Evolutionary conservation across 176 grass and related monocot species (phyloP).

Genomic region (Triticum turgidum): DNA sequence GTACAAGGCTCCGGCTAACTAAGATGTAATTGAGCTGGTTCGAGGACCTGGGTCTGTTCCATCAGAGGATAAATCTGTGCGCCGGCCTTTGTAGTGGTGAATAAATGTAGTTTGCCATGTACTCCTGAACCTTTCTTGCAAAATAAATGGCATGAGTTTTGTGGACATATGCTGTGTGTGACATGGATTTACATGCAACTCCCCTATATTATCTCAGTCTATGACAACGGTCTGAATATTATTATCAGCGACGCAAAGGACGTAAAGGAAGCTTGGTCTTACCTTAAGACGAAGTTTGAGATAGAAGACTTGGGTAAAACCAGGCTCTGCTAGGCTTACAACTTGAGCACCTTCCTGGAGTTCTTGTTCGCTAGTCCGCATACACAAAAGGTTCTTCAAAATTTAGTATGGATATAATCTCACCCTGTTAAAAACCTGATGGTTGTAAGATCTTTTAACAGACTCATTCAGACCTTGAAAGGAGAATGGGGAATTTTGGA

Average conservation of each 20-base stretch:
- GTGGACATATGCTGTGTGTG: background rate
- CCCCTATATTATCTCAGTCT: background rate
- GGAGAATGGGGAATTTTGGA: no score
- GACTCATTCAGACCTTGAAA: no score
- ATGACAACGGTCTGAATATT: background rate
- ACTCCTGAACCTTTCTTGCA: background rate
- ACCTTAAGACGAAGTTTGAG: background rate
- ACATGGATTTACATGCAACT: background rate
- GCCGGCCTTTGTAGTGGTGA: background rate
- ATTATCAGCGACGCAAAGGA: background rate
- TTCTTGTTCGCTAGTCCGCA: no score
- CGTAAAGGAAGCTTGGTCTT: background rate
- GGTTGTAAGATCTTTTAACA: no score
- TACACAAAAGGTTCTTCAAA: background rate
- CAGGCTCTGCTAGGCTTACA: background rate
- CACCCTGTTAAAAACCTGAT: background rate
- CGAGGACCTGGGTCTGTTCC: background rate
- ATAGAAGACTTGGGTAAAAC: background rate
- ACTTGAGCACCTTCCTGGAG: background rate
- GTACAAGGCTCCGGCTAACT: constrained; percentile 78
- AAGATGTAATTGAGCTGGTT: constrained; percentile 40
- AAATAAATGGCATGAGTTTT: constrained; percentile 21
- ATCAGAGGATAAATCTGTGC: background rate
- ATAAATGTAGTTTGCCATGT: background rate
- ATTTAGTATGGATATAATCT: background rate